Conservation (phyloP, 306 rosid species). For the Trifolium fragiferum region DNA sequence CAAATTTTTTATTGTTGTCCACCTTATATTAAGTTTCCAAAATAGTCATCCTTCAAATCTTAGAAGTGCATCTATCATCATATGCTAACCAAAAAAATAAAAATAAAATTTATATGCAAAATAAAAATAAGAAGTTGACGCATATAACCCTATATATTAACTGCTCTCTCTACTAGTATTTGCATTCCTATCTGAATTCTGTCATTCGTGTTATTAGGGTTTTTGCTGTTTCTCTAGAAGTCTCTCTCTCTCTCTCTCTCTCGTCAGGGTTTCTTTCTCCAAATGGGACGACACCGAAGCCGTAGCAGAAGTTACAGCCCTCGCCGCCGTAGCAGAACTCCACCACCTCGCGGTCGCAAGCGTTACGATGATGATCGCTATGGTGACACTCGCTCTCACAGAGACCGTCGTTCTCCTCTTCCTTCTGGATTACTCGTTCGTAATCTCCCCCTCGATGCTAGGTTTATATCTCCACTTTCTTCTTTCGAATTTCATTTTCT, state of each 20-base stretch:
- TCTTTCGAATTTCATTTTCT: constrained; percentile 9
- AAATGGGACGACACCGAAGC: constrained; percentile 83
- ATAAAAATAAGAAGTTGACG: no score
- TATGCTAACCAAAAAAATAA: no score
- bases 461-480: constrained; percentile 43
- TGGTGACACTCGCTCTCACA: constrained; percentile 64
- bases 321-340: constrained; percentile 85
- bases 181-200: background rate
- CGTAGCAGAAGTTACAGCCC: constrained; percentile 94
- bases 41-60: no score
- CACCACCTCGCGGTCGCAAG: constrained; percentile 81
- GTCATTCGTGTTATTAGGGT: constrained; percentile 57
- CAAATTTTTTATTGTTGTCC: no score
- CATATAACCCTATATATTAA: background rate
- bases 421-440: constrained; percentile 97
- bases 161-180: background rate
- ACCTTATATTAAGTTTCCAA: no score
- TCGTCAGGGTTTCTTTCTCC: constrained; percentile 12
- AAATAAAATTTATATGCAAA: no score
- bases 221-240: background rate
- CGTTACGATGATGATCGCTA: constrained; percentile 75
- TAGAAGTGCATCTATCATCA: no score
- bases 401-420: constrained; percentile 89
- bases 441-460: constrained; percentile 93
- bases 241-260: no score